Percentiles rank a stretch among this genome's conserved stretches.
Conservation (phyloP, 1,284 basidiomycete species). For the Moesziomyces antarcticus region DNA sequence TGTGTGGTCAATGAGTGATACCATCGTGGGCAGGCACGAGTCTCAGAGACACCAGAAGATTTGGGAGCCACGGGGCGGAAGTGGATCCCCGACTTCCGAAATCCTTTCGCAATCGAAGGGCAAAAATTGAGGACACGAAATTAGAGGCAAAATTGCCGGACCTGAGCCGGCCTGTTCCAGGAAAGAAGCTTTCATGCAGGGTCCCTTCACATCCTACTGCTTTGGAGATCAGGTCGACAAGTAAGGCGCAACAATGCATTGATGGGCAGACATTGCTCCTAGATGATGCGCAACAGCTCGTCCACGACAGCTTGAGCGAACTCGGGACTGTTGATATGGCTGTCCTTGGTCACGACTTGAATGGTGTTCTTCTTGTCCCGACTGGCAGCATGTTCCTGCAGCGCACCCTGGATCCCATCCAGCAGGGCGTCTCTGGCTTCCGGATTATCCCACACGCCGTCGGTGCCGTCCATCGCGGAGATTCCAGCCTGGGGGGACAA, state of each 20-base stretch:
- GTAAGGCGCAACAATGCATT: neutral
- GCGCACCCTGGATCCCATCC: conserved; percentile 2
- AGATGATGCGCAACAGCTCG: conserved; percentile 3
- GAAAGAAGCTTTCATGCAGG: too few relatives aligned
- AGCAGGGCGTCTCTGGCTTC: conserved; percentile 20
- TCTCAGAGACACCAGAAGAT: too few relatives aligned
- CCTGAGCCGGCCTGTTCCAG: too few relatives aligned
- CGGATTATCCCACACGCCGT: conserved; percentile 22
- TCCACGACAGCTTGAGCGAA: conserved; percentile 26
- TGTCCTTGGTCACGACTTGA: conserved; percentile 4
- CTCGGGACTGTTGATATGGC: conserved; percentile 37
- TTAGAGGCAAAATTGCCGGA: too few relatives aligned
- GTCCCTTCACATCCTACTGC: too few relatives aligned
- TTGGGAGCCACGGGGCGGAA: too few relatives aligned
- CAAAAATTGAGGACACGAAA: too few relatives aligned
- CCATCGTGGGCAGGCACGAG: too few relatives aligned
- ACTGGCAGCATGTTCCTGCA: neutral
- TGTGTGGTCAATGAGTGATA: too few relatives aligned
- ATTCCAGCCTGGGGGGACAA: conserved; percentile 20
- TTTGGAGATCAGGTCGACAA: too few relatives aligned
- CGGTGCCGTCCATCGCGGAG: conserved; percentile 28
- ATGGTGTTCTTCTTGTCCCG: neutral
- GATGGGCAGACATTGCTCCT: neutral
- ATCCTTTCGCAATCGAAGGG: too few relatives aligned
- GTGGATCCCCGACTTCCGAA: too few relatives aligned